Percentiles rank a stretch among this genome's conserved stretches.
Evolutionary conservation across 495 filamentous ascomycete genomes (phyloP).

Genomic region (Penicillium soppii): DNA sequence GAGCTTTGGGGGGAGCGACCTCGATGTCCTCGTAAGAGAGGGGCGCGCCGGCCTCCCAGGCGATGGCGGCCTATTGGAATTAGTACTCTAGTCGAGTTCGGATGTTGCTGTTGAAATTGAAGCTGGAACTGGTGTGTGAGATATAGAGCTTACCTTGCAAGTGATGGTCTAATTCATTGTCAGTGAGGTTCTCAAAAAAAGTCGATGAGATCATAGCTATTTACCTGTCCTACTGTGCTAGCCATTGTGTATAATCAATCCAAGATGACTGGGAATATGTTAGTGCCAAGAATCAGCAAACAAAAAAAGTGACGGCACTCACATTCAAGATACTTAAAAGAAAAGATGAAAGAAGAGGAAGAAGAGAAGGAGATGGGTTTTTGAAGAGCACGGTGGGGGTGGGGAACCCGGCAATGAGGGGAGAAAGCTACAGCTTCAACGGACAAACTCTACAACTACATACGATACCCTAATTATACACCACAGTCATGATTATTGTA

Average conservation of each 20-base stretch:
- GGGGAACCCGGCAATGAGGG: conserved; percentile 24
- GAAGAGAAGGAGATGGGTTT: conserved; percentile 14
- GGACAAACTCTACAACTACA: not conserved
- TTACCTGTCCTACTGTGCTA: conserved; percentile 59
- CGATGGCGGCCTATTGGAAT: conserved; percentile 76
- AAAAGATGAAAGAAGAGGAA: not conserved
- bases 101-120: no score
- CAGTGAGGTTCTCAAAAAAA: conserved; percentile 4
- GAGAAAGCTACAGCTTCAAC: conserved; percentile 6
- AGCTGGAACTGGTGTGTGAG: no score
- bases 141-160: conserved; percentile 61
- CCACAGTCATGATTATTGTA: no score
- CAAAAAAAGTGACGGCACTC: not conserved
- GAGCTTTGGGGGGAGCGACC: conserved; percentile 84
- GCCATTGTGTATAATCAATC: conserved; percentile 33
- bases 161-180: conserved; percentile 62
- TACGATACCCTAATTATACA: no score
- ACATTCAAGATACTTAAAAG: conserved; percentile 7
- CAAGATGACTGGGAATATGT: not conserved
- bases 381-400: conserved; percentile 20
- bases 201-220: not conserved
- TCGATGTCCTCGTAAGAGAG: conserved; percentile 89
- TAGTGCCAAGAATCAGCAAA: not conserved
- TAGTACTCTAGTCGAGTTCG: conserved; percentile 4
- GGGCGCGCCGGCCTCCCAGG: conserved; percentile 92